These are phyloP conservation scores for Arbutus unedo DNA, from an alignment of 148 eudicot species.

Conservation along the genomic window DNA sequence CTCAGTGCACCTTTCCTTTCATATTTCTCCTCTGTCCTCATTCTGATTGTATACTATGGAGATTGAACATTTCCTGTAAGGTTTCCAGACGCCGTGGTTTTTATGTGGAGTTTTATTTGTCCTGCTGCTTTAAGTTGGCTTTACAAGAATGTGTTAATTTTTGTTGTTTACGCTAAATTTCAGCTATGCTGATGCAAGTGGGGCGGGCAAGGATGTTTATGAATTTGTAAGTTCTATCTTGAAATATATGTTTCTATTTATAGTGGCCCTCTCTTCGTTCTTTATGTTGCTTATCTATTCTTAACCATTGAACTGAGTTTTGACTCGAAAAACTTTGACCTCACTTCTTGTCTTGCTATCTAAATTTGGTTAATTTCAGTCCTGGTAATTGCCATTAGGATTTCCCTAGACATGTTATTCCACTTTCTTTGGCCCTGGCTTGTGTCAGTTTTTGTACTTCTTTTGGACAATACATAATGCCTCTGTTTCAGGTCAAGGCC, in stretches of 20 bases:
- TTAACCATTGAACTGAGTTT: not conserved
- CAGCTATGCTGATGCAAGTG: conserved; percentile 79
- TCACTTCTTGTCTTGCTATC: not conserved
- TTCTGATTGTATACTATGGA: not conserved
- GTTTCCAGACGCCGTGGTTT: not conserved
- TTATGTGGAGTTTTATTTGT: not conserved
- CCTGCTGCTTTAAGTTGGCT: not conserved
- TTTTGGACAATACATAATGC: not conserved
- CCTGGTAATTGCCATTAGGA: not conserved
- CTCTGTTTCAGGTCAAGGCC: conserved; percentile 54
- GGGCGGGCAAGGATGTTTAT: conserved; percentile 74
- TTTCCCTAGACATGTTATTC: not conserved
- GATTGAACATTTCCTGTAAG: not conserved
- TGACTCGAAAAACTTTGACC: not conserved
- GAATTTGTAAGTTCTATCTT: conserved; percentile 58
- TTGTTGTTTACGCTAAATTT: conserved; percentile 8
- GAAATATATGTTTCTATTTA: too few species aligned
- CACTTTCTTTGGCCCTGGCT: not conserved
- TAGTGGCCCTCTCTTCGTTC: not conserved
- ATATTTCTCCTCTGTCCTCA: not conserved
- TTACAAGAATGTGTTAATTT: conserved; percentile 15
- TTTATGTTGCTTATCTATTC: not conserved
- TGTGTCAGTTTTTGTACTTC: not conserved
- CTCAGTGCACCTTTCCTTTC: not conserved
- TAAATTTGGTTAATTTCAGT: conserved; percentile 5